Base-by-base conservation (phyloP, 2,329 filamentous ascomycete species). In the Penicillium capsulatum region DNA sequence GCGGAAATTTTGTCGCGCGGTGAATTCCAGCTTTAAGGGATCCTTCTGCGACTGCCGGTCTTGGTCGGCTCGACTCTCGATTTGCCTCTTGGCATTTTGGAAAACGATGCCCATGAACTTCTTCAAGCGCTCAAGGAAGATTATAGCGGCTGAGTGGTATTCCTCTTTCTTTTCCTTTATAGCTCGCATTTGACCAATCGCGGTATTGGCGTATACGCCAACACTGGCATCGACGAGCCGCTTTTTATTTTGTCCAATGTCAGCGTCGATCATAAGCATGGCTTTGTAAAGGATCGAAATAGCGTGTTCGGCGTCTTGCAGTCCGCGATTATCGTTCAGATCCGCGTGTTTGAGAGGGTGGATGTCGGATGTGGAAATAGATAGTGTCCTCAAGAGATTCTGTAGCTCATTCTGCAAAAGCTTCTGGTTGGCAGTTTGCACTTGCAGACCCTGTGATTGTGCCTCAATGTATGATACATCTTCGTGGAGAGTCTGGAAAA, bases 381-480 rank as follows among this genome's bases (percentile, higher is more conserved):
- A 90, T 39, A 94, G 90, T 0, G 88, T 96, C 51, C 90, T 83
- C 16, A 98, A 76, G n/a, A 97, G 73, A 22, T 83, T 85, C 61
- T 94, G 82, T 2, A 98, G 76, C 64, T 98, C 92, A 47, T 83
- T 86, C 63, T 91, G 88, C 32, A 98, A 76, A 17, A 95, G 76
- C 63, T 95, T 95, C 63, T 98, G 92, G 56, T 98, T 98, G 28
- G 92, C 88, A 14, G 91, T 91, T 66, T 97, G 92, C 5, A 98
- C 91, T 58, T 98, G 92, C 32, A 98, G 72, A 71, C 92, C 92
- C 67, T 98, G 91, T 5, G 88, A 90, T 65, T 98, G 92, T 2
- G 92, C 89, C 69, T 98, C 92, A 50, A 98, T 97, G 61, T 94
- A 97, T 3, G 89, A 83, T 54, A 98, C 94, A 56, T 98, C 92